Evolutionary conservation across 306 rosid species (phyloP), one percentile per base, ranked within the genome.

Genomic region (Rosa persica): DNA sequence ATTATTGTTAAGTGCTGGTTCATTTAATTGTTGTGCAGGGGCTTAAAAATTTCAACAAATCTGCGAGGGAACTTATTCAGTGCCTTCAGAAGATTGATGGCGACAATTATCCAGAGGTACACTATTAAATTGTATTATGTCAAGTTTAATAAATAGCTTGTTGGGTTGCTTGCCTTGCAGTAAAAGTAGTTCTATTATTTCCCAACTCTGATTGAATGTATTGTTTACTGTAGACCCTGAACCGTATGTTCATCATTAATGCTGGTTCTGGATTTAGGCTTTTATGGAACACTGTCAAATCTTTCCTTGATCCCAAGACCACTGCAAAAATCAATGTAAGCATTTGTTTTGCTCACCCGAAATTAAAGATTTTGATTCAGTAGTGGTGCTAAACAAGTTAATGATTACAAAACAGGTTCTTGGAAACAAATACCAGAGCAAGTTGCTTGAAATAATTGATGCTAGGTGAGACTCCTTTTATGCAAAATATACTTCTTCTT

Each of bases 191-290:
- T 57, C 23, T 79, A 22, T n/a, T 22, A 54, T 78, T 67, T 62
- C 51, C 23, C 83, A 48, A 48, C 22, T 4, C 77, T 76, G 20
- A 77, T 79, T 52, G 67, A 72, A 73, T 10, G 15, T 58, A 77
- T 70, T 42, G 57, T 61, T 76, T 73, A 58, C 44, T 6, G 5
- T 42, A 95, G 99, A 82, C 94, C 57, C 74, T 95, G 80, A 87
- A 89, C 87, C 91, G 98, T 49, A 95, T 95, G 98, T 95, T 91
- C 90, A 92, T 95, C 87, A 88, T 95, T 85, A 95, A 95, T 72
- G 98, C 98, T 69, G 98, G 98, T 78, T 92, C 98, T 47, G 98
- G 98, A 85, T 95, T 92, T 77, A 88, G 98, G 81, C 86, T 95
- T 67, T 69, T 95, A 75, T 95, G 98, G 98, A 95, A 80, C 88